A percentile compares a stretch with the other conserved stretches of the same genome.
These are phyloP conservation scores for Knoxia roxburghii DNA, from an alignment of 257 asterid species.

Conservation along the genomic window DNA sequence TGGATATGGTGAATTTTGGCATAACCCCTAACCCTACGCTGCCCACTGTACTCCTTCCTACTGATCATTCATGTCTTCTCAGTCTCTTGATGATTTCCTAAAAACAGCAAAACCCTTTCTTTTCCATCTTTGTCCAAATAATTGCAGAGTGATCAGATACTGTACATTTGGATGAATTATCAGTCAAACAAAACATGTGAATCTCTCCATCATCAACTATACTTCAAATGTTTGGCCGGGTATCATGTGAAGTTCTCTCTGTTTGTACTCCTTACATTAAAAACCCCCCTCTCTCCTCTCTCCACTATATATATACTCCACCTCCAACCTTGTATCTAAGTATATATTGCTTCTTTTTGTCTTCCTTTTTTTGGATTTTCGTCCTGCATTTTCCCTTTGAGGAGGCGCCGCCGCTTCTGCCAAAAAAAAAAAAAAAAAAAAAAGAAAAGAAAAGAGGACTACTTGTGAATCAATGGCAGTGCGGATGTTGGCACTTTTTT, in stretches of 20 bases:
- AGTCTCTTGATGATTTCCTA: not conserved
- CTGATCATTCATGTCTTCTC: no score
- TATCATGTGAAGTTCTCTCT: slow-evolving; percentile 71
- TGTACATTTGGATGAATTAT: slow-evolving; percentile 14
- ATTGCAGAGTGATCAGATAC: no score
- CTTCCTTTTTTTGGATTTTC: not conserved
- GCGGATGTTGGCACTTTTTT: slow-evolving; percentile 25
- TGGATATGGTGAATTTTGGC: no score
- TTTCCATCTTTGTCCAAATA: not conserved
- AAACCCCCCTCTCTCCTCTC: slow-evolving; percentile 14
- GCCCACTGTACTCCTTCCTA: no score
- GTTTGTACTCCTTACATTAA: slow-evolving; percentile 38
- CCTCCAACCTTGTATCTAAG: not conserved
- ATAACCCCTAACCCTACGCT: no score
- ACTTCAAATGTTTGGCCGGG: slow-evolving; percentile 41
- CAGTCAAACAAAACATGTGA: slow-evolving; percentile 51
- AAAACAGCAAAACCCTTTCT: not conserved
- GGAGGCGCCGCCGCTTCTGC: not conserved
- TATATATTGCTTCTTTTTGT: not conserved
- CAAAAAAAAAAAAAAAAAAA: no score
- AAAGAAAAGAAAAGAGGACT: slow-evolving; percentile 3
- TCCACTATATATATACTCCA: not conserved
- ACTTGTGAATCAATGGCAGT: slow-evolving; percentile 11
- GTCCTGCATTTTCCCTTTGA: not conserved
- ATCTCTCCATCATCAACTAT: no score